These are phyloP conservation scores for Phytopythium delawarense DNA, from an alignment of 352 stramenopile genomes.

Conservation along the genomic window DNA sequence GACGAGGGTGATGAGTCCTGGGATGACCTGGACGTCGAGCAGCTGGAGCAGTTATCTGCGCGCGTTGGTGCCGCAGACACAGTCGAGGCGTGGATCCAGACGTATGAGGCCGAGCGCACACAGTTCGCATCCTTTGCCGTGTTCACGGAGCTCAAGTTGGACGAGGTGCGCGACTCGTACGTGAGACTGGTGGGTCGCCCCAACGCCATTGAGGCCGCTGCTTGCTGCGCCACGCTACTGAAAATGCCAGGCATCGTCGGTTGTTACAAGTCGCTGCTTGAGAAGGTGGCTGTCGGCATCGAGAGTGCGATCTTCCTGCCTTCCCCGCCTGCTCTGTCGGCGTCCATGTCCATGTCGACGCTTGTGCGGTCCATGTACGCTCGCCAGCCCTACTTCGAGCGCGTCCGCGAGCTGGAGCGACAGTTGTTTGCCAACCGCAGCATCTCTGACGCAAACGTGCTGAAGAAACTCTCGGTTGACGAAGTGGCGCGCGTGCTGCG, in stretches of 20 bases:
- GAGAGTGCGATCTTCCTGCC: constrained; percentile 56
- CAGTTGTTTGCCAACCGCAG: constrained; percentile 33
- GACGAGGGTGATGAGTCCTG: background rate
- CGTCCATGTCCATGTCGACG: constrained; percentile 31
- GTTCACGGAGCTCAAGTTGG: constrained; percentile 73
- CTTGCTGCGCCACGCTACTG: constrained; percentile 68
- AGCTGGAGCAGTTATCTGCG: constrained; percentile 38
- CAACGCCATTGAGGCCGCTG: constrained; percentile 67
- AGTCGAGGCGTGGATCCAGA: constrained; percentile 61
- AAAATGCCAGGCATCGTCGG: constrained; percentile 80
- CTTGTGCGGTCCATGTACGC: constrained; percentile 55
- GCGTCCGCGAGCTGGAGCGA: constrained; percentile 45
- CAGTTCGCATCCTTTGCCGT: constrained; percentile 75
- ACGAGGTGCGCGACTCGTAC: constrained; percentile 65
- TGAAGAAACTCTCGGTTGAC: constrained; percentile 32
- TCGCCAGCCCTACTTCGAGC: constrained; percentile 69
- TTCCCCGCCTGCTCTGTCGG: constrained; percentile 4
- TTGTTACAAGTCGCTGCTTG: constrained; percentile 58
- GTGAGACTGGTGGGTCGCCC: constrained; percentile 40
- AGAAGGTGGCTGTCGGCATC: constrained; percentile 61
- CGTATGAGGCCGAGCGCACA: constrained; percentile 60
- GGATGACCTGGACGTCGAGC: constrained; percentile 27
- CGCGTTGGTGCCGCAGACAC: constrained; percentile 34
- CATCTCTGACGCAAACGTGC: constrained; percentile 34
- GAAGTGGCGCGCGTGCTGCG: constrained; percentile 41